These are phyloP conservation scores for Tricharina praecox DNA, from an alignment of 495 filamentous ascomycete genomes.

Conservation along the genomic window DNA sequence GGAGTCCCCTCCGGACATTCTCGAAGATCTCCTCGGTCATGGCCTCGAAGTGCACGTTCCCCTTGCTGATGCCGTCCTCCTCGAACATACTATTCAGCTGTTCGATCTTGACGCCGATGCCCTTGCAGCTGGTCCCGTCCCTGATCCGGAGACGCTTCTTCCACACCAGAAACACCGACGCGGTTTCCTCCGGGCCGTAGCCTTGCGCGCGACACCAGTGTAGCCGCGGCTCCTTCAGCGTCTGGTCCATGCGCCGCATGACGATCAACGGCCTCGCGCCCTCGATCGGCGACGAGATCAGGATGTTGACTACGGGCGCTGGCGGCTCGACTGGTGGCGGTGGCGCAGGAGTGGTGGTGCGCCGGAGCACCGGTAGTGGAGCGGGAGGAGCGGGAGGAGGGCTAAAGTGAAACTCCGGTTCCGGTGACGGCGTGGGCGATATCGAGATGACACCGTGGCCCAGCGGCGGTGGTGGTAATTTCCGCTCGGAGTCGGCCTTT, in stretches of 20 bases:
- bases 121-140: conserved; percentile 52
- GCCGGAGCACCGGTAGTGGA: no score
- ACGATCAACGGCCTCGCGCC: conserved; percentile 48
- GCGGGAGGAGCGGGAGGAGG: no score
- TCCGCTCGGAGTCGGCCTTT: no score
- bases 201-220: conserved; percentile 50
- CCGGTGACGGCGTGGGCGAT: no score
- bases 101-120: conserved; percentile 40
- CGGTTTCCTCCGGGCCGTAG: conserved; percentile 33
- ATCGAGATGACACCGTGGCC: no score
- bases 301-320: conserved; percentile 43
- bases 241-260: conserved; percentile 46
- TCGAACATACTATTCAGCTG: conserved; percentile 25
- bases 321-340: no score
- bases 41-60: conserved; percentile 48
- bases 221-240: conserved; percentile 44
- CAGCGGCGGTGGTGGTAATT: no score
- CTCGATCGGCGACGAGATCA: conserved; percentile 52
- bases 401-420: no score
- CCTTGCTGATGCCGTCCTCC: conserved; percentile 26
- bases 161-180: conserved; percentile 60
- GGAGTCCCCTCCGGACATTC: not conserved
- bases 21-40: conserved; percentile 41
- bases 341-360: no score
- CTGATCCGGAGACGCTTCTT: conserved; percentile 48